Conservation (phyloP, 2,329 filamentous ascomycete species). For the Amylocarpus encephaloides region DNA sequence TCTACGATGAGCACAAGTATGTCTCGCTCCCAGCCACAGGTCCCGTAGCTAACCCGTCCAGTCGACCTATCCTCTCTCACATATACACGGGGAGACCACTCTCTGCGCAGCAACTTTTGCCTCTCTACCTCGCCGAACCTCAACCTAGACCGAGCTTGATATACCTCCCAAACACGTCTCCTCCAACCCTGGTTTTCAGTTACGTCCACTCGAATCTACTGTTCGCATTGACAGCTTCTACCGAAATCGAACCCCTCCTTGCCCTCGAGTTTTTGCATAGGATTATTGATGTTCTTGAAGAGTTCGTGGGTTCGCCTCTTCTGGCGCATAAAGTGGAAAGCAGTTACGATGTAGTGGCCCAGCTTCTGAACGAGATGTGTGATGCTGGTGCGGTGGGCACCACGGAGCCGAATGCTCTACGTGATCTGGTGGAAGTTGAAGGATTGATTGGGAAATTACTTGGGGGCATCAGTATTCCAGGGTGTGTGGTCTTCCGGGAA, state of each 20-base stretch:
- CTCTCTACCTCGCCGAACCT: slow-evolving; percentile 80
- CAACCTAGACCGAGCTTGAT: slow-evolving; percentile 77
- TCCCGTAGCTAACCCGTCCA: slow-evolving; percentile 11
- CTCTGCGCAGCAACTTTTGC: slow-evolving; percentile 67
- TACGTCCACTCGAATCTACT: slow-evolving; percentile 81
- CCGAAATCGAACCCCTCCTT: slow-evolving; percentile 81
- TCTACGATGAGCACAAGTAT: slow-evolving; percentile 93
- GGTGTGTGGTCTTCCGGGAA: slow-evolving; percentile 41
- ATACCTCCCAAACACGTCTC: slow-evolving; percentile 74
- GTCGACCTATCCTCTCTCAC: slow-evolving; percentile 72
- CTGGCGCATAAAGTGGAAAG: slow-evolving; percentile 80
- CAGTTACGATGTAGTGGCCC: slow-evolving; percentile 89
- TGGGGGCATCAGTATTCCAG: slow-evolving; percentile 77
- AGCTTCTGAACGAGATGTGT: slow-evolving; percentile 92
- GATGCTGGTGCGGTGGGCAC: slow-evolving; percentile 85
- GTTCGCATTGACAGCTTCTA: slow-evolving; percentile 76
- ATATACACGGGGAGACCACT: slow-evolving; percentile 79
- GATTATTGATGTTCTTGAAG: slow-evolving; percentile 85
- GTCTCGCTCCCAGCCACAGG: slow-evolving; percentile 26
- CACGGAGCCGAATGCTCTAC: slow-evolving; percentile 86
- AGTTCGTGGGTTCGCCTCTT: slow-evolving; percentile 85
- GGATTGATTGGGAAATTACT: slow-evolving; percentile 84
- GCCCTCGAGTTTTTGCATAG: slow-evolving; percentile 93
- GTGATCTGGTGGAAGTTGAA: slow-evolving; percentile 87
- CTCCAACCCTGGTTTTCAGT: slow-evolving; percentile 83